Percentiles rank a stretch among this genome's conserved stretches.
Evolutionary conservation across 2,329 filamentous ascomycete genomes (phyloP).

Genomic region (Arthrocladium fulminans): DNA sequence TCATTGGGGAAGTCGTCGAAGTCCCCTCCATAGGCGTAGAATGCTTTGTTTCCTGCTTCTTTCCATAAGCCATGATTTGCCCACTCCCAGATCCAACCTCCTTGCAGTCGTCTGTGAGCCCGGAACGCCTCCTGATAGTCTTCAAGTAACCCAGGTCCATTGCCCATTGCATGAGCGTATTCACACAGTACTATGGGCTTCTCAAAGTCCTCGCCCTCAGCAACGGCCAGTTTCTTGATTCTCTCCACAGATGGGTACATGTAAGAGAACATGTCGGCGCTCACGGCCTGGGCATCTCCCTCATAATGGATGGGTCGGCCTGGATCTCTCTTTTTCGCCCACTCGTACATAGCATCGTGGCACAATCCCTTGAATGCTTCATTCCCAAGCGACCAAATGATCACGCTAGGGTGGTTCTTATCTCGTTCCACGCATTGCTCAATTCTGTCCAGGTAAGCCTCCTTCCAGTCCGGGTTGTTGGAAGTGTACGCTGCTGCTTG

Average conservation of each 20-base stretch:
- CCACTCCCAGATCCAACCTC: conserved; percentile 61
- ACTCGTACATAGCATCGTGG: conserved; percentile 59
- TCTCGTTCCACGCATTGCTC: conserved; percentile 57
- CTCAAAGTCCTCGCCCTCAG: conserved; percentile 43
- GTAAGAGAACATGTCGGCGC: conserved; percentile 57
- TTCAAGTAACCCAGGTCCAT: conserved; percentile 60
- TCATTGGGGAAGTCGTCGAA: conserved; percentile 55
- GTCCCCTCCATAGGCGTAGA: conserved; percentile 54
- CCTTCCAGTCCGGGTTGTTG: conserved; percentile 34
- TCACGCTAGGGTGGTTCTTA: conserved; percentile 61
- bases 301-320: conserved; percentile 58
- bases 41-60: conserved; percentile 34
- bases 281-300: conserved; percentile 50
- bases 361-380: conserved; percentile 65
- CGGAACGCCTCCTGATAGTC: conserved; percentile 60
- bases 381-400: conserved; percentile 66
- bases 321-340: conserved; percentile 49
- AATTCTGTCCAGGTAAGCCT: conserved; percentile 60
- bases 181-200: conserved; percentile 40
- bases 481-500: conserved; percentile 25
- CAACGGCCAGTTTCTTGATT: conserved; percentile 25
- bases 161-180: conserved; percentile 60
- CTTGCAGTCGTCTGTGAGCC: conserved; percentile 52
- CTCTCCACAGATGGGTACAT: conserved; percentile 49
- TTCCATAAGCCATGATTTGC: conserved; percentile 52